Percentiles rank a stretch among this genome's conserved stretches.
Evolutionary conservation across 257 asterid genomes (phyloP).

Genomic region (Nicotiana benthamiana): DNA sequence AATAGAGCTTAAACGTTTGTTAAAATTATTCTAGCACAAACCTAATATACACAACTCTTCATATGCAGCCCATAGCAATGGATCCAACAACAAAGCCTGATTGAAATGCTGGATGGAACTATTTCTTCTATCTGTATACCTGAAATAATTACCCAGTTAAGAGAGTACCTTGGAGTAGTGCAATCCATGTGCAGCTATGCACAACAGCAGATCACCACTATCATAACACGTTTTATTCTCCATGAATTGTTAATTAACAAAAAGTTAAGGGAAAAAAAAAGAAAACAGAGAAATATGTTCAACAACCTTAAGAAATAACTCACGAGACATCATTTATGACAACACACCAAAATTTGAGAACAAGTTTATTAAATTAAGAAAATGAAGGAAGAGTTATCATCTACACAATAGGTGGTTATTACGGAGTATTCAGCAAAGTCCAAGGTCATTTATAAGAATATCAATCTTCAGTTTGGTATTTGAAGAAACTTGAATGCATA

Average conservation of each 20-base stretch:
- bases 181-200: not conserved
- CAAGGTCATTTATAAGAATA: not conserved
- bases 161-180: not conserved
- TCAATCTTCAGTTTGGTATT: not conserved
- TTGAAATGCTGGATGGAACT: constrained; percentile 81
- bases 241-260: not conserved
- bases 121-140: constrained; percentile 88
- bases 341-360: not conserved
- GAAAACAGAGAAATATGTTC: not conserved
- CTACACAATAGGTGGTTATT: not conserved
- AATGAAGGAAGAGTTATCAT: not conserved
- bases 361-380: not conserved
- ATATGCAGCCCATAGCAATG: constrained; percentile 91
- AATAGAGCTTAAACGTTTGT: not conserved
- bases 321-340: not conserved
- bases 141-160: constrained; percentile 25
- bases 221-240: not conserved
- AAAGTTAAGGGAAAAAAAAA: not conserved
- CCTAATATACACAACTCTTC: constrained; percentile 95
- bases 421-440: not conserved
- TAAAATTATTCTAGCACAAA: constrained; percentile 14
- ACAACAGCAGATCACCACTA: not conserved
- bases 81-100: constrained; percentile 90
- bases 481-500: not conserved
- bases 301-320: not conserved